Conservation (phyloP, 805 yeast genomes). For the Hanseniaspora valbyensis region DNA sequence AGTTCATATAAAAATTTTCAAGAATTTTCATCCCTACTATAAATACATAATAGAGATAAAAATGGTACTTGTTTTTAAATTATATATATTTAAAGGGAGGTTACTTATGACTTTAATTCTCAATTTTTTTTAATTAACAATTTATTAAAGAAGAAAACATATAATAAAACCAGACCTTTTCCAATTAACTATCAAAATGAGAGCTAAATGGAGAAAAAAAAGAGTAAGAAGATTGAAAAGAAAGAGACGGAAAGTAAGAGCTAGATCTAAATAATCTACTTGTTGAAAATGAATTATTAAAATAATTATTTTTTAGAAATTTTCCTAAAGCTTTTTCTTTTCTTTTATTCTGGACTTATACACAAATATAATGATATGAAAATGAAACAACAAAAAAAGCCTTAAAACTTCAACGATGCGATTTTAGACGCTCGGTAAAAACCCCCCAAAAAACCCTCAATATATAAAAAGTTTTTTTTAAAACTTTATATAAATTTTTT, state of each 20-base stretch:
- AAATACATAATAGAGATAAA: too few relatives aligned
- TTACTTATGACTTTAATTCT: too few relatives aligned
- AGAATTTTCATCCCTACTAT: too few relatives aligned
- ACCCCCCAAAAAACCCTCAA: not conserved
- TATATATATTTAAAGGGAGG: too few relatives aligned
- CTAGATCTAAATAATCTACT: slow-evolving; percentile 92
- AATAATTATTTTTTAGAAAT: not conserved
- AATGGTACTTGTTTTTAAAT: too few relatives aligned
- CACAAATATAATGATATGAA: not conserved
- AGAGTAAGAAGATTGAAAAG: slow-evolving; percentile 99
- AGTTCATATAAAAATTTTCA: too few relatives aligned
- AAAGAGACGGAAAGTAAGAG: slow-evolving; percentile 99
- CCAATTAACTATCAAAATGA: slow-evolving; percentile 40
- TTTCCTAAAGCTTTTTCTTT: slow-evolving; percentile 1
- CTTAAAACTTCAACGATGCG: not conserved
- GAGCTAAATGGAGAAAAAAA: slow-evolving; percentile 99
- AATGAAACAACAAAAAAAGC: not conserved
- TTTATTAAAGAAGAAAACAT: slow-evolving; percentile 3
- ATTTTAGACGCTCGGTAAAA: slow-evolving; percentile 6
- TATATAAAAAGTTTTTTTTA: not conserved
- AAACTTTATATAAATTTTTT: not conserved
- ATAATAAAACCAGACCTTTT: slow-evolving; percentile 21
- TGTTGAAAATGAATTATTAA: slow-evolving; percentile 17
- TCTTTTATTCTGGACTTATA: not conserved
- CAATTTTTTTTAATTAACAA: too few relatives aligned